Evolutionary conservation across 1,284 basidiomycete genomes (phyloP).

Genomic region (Cutaneotrichosporon cutaneum): DNA sequence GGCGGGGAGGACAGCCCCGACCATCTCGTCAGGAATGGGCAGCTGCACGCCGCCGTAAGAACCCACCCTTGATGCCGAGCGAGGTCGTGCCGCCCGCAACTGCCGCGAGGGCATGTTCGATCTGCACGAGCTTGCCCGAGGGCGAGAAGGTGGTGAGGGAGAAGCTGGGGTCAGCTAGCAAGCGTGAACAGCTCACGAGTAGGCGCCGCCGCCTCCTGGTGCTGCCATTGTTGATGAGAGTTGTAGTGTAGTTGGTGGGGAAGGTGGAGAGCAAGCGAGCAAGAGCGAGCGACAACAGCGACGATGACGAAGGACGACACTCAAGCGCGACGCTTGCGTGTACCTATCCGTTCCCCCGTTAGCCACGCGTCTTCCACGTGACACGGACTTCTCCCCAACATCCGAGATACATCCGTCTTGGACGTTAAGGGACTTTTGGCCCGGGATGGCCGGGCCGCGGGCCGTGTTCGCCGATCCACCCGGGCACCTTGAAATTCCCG

Average conservation of each 20-base stretch:
- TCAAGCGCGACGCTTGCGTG: conserved; percentile 9
- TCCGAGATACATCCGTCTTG: background rate
- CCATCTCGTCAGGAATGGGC: too few relatives aligned
- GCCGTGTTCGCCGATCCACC: too few relatives aligned
- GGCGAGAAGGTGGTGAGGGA: conserved; percentile 99
- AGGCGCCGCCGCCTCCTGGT: conserved; percentile 53
- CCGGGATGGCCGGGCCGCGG: too few relatives aligned
- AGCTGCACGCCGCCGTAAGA: background rate
- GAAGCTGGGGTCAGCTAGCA: conserved; percentile 63
- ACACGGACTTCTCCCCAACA: background rate
- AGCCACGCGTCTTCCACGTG: background rate
- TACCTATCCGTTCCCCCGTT: background rate
- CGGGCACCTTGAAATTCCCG: conserved; percentile 5
- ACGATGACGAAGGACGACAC: conserved; percentile 13
- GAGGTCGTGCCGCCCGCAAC: conserved; percentile 96
- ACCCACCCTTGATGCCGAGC: conserved; percentile 92
- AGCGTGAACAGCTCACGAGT: conserved; percentile 46
- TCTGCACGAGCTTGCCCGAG: conserved; percentile 97
- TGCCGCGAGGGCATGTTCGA: conserved; percentile 97
- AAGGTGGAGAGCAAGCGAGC: background rate
- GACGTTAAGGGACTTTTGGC: too few relatives aligned
- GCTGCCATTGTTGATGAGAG: conserved; percentile 43
- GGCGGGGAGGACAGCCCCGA: background rate
- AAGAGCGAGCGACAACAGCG: background rate
- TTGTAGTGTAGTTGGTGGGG: too few relatives aligned